A percentile compares a stretch with the other conserved stretches of the same genome.
Conservation (phyloP, 2,329 filamentous ascomycete species). For the Fusarium burgessii region DNA sequence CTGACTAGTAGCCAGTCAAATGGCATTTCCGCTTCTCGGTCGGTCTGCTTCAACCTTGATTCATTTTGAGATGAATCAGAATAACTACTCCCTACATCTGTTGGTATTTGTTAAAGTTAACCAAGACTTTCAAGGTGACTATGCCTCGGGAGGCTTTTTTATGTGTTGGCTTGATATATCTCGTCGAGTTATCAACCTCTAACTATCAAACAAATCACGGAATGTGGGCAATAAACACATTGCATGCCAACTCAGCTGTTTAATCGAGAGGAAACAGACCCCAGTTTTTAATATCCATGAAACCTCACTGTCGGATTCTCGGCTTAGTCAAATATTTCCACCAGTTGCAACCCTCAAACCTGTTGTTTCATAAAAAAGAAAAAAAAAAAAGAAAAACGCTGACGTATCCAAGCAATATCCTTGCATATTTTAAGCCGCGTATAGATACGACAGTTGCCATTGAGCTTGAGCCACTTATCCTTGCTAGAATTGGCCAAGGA, state of each 20-base stretch:
- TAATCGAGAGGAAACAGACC: constrained; percentile 5
- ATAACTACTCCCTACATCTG: too few relatives aligned
- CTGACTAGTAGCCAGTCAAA: not conserved
- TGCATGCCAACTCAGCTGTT: not conserved
- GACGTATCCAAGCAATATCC: constrained; percentile 7
- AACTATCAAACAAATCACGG: not conserved
- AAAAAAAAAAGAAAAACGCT: not conserved
- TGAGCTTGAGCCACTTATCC: constrained; percentile 11
- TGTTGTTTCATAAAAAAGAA: constrained; percentile 3
- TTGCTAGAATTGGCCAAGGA: constrained; percentile 16
- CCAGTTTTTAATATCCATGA: not conserved
- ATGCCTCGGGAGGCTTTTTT: too few relatives aligned
- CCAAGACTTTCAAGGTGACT: too few relatives aligned
- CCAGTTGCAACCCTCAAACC: constrained; percentile 7
- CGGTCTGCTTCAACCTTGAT: not conserved
- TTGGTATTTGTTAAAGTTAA: rapidly evolving
- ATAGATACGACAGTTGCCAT: not conserved
- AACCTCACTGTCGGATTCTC: not conserved
- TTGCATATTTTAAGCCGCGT: not conserved
- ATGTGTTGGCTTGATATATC: too few relatives aligned
- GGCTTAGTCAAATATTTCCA: constrained; percentile 10
- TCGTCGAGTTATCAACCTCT: too few relatives aligned
- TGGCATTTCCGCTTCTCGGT: not conserved
- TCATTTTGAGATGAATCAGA: rapidly evolving
- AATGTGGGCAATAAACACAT: not conserved